Evolutionary conservation across 306 rosid species (phyloP).

Genomic region (Myrica gale): DNA sequence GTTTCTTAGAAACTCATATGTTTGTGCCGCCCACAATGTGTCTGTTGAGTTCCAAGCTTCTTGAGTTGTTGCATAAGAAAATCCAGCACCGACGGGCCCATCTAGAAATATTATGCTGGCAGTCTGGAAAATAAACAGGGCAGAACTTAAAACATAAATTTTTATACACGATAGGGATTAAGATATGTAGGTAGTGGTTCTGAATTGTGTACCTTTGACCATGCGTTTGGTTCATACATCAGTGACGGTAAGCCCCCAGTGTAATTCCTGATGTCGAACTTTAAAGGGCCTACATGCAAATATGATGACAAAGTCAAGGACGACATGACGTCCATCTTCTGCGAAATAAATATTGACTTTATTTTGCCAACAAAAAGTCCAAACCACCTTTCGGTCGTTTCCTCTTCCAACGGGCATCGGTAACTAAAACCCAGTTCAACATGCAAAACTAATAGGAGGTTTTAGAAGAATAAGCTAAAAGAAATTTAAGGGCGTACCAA

Average conservation of each 20-base stretch:
- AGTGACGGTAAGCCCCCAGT: conserved; percentile 25
- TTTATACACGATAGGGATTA: too few relatives aligned
- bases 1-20: conserved; percentile 17
- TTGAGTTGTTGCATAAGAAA: conserved; percentile 6
- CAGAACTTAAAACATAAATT: too few relatives aligned
- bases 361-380: too few relatives aligned
- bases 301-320: too few relatives aligned
- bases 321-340: too few relatives aligned
- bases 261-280: conserved; percentile 19
- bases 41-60: conserved; percentile 26
- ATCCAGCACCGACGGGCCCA: conserved; percentile 29
- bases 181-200: too few relatives aligned
- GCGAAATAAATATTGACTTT: too few relatives aligned
- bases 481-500: neutral
- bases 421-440: too few relatives aligned
- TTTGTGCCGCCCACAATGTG: conserved; percentile 5
- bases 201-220: conserved; percentile 20
- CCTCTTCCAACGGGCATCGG: too few relatives aligned
- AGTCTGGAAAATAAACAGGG: conserved; percentile 13
- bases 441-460: too few relatives aligned
- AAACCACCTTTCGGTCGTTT: too few relatives aligned
- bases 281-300: conserved; percentile 14
- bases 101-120: conserved; percentile 28
- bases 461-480: too few relatives aligned
- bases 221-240: conserved; percentile 14